These are phyloP conservation scores for Arthrobotrys pseudoclavata DNA, from an alignment of 2,329 filamentous ascomycete genomes.

Conservation along the genomic window DNA sequence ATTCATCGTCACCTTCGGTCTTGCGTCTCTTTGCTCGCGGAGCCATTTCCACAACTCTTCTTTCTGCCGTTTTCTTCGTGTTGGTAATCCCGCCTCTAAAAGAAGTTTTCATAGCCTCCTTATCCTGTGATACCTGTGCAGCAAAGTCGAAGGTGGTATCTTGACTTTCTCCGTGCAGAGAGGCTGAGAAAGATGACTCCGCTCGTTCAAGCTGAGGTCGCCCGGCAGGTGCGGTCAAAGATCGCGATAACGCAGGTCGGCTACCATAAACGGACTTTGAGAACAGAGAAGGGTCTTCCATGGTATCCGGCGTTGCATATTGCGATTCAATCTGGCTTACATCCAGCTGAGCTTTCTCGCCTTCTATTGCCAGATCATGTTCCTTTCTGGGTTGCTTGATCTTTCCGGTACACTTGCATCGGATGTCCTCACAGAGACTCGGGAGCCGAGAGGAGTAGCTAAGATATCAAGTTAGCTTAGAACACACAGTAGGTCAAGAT, in stretches of 20 bases:
- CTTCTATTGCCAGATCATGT: background rate
- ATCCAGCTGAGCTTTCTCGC: background rate
- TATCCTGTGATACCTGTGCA: constrained; percentile 52
- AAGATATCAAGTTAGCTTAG: constrained; percentile 62
- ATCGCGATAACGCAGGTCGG: constrained; percentile 39
- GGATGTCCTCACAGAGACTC: constrained; percentile 72
- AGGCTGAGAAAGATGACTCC: constrained; percentile 47
- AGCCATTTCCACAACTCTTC: constrained; percentile 48
- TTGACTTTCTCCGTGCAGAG: constrained; percentile 40
- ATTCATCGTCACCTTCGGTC: constrained; percentile 74
- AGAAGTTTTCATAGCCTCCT: constrained; percentile 51
- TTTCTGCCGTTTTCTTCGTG: constrained; percentile 52
- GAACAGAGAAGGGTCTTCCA: constrained; percentile 22
- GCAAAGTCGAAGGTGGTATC: constrained; percentile 39
- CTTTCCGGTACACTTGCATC: constrained; percentile 50
- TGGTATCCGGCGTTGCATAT: constrained; percentile 14
- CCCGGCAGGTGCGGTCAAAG: constrained; percentile 35
- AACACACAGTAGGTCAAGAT: background rate
- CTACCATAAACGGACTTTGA: constrained; percentile 33
- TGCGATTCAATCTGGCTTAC: constrained; percentile 28
- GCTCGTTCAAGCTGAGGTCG: constrained; percentile 39
- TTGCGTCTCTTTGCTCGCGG: constrained; percentile 64
- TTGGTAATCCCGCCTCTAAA: constrained; percentile 58
- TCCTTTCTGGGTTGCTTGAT: constrained; percentile 67
- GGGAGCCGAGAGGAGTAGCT: constrained; percentile 83